phyloP scores from a whole-genome alignment of 1,139 yeast species.

The Torulaspora pretoriensis region DNA sequence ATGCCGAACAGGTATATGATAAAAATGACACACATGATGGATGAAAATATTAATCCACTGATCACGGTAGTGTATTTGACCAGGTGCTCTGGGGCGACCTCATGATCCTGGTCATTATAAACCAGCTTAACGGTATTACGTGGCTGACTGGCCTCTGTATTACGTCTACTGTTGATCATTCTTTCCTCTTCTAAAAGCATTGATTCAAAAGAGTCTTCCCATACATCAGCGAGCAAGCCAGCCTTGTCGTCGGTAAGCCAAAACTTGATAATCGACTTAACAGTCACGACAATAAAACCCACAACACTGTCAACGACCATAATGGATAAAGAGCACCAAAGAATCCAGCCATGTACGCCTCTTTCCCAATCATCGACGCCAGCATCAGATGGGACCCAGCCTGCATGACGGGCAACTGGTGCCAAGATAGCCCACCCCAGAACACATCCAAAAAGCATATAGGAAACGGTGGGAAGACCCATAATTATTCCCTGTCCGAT shows the following conservation, averaged over 20 bases:
- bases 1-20: conserved; percentile 64
- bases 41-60: conserved; percentile 60
- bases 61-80: conserved; percentile 50
- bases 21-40: conserved; percentile 60
- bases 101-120: conserved; percentile 35
- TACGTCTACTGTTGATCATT: conserved; percentile 25
- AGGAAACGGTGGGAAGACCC: conserved; percentile 89
- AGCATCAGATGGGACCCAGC: conserved; percentile 78
- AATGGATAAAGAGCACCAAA: conserved; percentile 88
- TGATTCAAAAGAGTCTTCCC: conserved; percentile 34
- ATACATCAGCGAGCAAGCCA: conserved; percentile 21
- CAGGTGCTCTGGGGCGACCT: conserved; percentile 46
- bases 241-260: conserved; percentile 28
- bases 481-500: conserved; percentile 96
- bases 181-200: conserved; percentile 35
- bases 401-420: conserved; percentile 62
- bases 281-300: conserved; percentile 64
- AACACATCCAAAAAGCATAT: conserved; percentile 85
- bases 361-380: conserved; percentile 85
- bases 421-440: conserved; percentile 91
- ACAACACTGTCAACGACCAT: conserved; percentile 92
- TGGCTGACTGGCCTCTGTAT: conserved; percentile 13
- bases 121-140: conserved; percentile 30
- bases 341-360: conserved; percentile 96
- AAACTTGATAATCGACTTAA: conserved; percentile 41